Evolutionary conservation across 495 filamentous ascomycete genomes (phyloP).

Genomic region (Chaetomium cochliodes): DNA sequence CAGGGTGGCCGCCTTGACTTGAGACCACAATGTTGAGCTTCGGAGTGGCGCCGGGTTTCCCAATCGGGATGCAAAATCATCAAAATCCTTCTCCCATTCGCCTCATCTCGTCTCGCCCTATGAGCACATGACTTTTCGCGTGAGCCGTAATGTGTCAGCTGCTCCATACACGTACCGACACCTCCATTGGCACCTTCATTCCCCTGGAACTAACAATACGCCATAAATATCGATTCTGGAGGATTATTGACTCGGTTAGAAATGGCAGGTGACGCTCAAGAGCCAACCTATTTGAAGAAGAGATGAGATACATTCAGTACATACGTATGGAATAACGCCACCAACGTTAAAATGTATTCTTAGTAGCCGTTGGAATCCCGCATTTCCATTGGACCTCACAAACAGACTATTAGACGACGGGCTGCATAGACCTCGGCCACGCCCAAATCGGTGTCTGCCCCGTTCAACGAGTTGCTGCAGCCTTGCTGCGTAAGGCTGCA

Average conservation of each 20-base stretch:
- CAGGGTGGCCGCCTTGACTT: background rate
- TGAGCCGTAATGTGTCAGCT: background rate
- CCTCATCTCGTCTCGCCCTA: background rate
- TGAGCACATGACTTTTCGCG: background rate
- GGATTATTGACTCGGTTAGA: background rate
- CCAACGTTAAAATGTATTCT: background rate
- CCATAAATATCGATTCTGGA: background rate
- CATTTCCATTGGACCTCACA: background rate
- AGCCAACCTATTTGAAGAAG: background rate
- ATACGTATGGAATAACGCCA: background rate
- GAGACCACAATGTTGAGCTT: background rate
- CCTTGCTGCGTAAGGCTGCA: background rate
- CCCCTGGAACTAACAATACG: background rate
- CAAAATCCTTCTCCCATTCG: background rate
- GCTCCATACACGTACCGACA: too few species aligned
- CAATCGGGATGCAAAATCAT: background rate
- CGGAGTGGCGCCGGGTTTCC: background rate
- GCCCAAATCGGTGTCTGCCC: background rate
- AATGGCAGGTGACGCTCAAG: background rate
- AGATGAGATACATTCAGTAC: background rate
- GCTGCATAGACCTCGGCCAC: conserved; percentile 2
- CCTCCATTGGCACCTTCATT: too few species aligned
- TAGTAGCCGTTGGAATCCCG: background rate
- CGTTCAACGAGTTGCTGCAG: background rate
- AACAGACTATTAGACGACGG: background rate